Evolutionary conservation across 306 rosid genomes (phyloP).

Genomic region (Cicer chorassanicum): DNA sequence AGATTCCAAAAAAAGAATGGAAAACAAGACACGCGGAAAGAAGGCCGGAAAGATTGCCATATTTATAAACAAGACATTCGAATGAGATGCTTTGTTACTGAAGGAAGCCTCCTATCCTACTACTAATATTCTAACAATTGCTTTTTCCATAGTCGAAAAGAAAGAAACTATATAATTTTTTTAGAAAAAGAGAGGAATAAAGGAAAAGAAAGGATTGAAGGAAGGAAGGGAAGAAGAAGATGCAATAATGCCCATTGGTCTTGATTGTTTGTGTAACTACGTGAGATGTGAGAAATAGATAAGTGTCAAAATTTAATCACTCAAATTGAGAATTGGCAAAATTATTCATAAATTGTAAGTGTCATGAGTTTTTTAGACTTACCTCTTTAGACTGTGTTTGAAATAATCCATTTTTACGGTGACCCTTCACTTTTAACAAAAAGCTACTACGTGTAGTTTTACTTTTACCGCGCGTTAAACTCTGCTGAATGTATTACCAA

Average conservation of each 20-base stretch:
- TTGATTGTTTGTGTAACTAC: too few species aligned
- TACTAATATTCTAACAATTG: not conserved
- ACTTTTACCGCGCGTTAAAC: too few species aligned
- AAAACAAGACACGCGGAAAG: slow-evolving; percentile 45
- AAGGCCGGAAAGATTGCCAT: slow-evolving; percentile 9
- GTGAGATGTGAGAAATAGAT: too few species aligned
- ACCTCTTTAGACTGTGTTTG: too few species aligned
- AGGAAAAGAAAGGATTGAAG: slow-evolving; percentile 6
- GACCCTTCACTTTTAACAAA: too few species aligned
- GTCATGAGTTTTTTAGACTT: too few species aligned
- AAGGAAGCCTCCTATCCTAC: not conserved
- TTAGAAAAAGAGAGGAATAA: not conserved
- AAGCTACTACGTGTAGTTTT: too few species aligned
- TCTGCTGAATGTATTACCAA: too few species aligned
- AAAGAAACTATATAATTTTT: not conserved
- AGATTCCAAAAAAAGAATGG: slow-evolving; percentile 35
- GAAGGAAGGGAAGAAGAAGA: not conserved
- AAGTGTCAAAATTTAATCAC: too few species aligned
- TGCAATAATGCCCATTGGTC: not conserved
- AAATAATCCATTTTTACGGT: too few species aligned
- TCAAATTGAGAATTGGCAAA: too few species aligned
- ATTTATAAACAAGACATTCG: slow-evolving; percentile 19
- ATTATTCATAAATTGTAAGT: too few species aligned
- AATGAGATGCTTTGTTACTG: slow-evolving; percentile 41
- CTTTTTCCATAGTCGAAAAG: not conserved